Conservation (phyloP, 2,329 filamentous ascomycete species). For the Boeremia exigua region DNA sequence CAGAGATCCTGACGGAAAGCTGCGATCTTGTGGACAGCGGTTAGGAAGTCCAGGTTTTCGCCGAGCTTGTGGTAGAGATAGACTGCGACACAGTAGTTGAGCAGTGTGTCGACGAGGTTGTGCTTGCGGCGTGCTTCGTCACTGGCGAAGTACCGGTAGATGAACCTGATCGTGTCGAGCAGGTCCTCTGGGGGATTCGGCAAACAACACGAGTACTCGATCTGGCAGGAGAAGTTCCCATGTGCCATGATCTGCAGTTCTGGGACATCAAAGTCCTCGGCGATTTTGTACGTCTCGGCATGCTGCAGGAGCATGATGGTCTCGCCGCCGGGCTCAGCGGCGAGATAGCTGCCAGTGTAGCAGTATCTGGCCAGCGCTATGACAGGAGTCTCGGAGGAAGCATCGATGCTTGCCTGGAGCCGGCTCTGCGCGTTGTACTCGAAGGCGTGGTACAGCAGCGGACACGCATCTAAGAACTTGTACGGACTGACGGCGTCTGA, state of each 20-base stretch:
- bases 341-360: constrained; percentile 50
- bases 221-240: constrained; percentile 48
- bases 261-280: constrained; percentile 48
- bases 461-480: constrained; percentile 45
- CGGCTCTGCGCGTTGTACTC: constrained; percentile 41
- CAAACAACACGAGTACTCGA: constrained; percentile 48
- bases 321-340: constrained; percentile 23
- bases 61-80: constrained; percentile 49
- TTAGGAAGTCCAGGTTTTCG: constrained; percentile 45
- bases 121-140: constrained; percentile 31
- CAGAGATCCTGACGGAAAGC: constrained; percentile 52
- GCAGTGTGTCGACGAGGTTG: constrained; percentile 47
- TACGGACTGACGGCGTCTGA: constrained; percentile 37
- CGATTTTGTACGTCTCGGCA: constrained; percentile 50
- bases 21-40: constrained; percentile 44
- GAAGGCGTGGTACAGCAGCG: constrained; percentile 50
- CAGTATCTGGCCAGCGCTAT: constrained; percentile 51
- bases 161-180: constrained; percentile 48
- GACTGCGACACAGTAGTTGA: constrained; percentile 52
- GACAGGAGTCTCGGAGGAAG: constrained; percentile 39
- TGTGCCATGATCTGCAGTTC: constrained; percentile 49
- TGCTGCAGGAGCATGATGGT: constrained; percentile 48
- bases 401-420: constrained; percentile 48
- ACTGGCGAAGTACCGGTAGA: constrained; percentile 38
- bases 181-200: constrained; percentile 49